Percentiles rank a stretch among this genome's conserved stretches.
Evolutionary conservation across 805 yeast genomes (phyloP).

Genomic region (Metschnikowia bowlesiae): DNA sequence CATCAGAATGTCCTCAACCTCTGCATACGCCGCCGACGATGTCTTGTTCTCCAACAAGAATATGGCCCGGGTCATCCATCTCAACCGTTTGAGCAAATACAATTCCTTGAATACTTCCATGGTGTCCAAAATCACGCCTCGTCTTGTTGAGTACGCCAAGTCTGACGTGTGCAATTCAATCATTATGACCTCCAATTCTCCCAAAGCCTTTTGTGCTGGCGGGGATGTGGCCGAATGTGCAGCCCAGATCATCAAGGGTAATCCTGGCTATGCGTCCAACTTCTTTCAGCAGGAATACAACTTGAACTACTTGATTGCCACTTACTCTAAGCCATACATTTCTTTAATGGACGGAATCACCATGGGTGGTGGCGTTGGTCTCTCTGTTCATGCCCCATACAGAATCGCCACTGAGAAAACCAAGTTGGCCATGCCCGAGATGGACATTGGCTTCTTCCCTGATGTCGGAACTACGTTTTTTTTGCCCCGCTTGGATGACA

Average conservation of each 20-base stretch:
- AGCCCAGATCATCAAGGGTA: slow-evolving; percentile 45
- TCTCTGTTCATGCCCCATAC: slow-evolving; percentile 86
- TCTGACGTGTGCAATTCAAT: slow-evolving; percentile 60
- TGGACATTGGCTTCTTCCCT: slow-evolving; percentile 93
- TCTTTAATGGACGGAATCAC: slow-evolving; percentile 86
- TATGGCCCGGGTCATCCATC: slow-evolving; percentile 65
- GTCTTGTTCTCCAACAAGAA: slow-evolving; percentile 61
- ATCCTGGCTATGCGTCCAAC: slow-evolving; percentile 47
- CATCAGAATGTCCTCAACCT: slow-evolving; percentile 20
- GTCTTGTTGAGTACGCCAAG: slow-evolving; percentile 72
- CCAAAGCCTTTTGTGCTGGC: slow-evolving; percentile 87
- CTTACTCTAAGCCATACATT: slow-evolving; percentile 85
- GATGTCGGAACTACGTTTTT: slow-evolving; percentile 95
- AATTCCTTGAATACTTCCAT: slow-evolving; percentile 79
- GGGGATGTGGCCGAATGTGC: slow-evolving; percentile 91
- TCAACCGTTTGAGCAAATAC: slow-evolving; percentile 78
- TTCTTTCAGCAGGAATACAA: slow-evolving; percentile 81
- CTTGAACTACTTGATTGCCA: slow-evolving; percentile 71
- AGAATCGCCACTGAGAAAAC: slow-evolving; percentile 91
- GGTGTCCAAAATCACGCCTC: slow-evolving; percentile 67
- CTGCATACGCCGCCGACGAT: slow-evolving; percentile 37
- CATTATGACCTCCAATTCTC: slow-evolving; percentile 60
- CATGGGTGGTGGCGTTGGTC: slow-evolving; percentile 98
- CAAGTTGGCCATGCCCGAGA: slow-evolving; percentile 95
- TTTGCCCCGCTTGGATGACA: slow-evolving; percentile 75